Conservation (phyloP, 208 protist species). For the Leishmania guyanensis region DNA sequence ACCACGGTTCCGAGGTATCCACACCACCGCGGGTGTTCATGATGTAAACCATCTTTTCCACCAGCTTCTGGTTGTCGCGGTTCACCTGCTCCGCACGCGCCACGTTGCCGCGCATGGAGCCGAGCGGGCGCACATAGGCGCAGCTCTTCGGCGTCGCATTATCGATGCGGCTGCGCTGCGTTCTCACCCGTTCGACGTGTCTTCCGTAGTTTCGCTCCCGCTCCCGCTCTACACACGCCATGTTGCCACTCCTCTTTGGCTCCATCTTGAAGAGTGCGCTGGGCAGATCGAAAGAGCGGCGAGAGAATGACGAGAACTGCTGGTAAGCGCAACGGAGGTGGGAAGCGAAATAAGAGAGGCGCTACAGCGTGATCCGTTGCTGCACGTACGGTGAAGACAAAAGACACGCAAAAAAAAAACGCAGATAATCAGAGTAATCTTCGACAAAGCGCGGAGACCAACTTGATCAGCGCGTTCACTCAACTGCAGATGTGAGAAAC, state of each 20-base stretch:
- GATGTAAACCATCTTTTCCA: conserved; percentile 64
- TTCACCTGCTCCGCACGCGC: conserved; percentile 44
- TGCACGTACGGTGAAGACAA: neutral
- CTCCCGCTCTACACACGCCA: conserved; percentile 35
- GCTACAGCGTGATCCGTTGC: neutral
- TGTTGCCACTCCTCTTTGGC: conserved; percentile 22
- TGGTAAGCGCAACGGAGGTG: too few relatives aligned
- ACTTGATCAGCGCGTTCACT: neutral
- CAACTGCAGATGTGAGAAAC: neutral
- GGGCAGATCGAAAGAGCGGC: neutral
- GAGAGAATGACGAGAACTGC: neutral
- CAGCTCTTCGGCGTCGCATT: conserved; percentile 42
- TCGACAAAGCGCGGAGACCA: neutral
- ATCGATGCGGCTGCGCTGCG: conserved; percentile 50
- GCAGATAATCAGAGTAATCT: neutral
- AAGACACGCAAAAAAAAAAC: neutral
- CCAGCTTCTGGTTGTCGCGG: conserved; percentile 57
- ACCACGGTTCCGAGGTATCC: conserved; percentile 72
- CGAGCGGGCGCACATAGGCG: conserved; percentile 37
- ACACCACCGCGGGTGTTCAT: conserved; percentile 63
- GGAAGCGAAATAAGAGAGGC: neutral
- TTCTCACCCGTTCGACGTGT: conserved; percentile 57
- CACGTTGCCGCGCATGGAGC: conserved; percentile 30
- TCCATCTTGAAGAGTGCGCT: conserved; percentile 7
- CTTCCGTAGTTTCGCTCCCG: conserved; percentile 47